These are phyloP conservation scores for Phytophthora fragariaefolia DNA, from an alignment of 352 stramenopile species.

Conservation along the genomic window DNA sequence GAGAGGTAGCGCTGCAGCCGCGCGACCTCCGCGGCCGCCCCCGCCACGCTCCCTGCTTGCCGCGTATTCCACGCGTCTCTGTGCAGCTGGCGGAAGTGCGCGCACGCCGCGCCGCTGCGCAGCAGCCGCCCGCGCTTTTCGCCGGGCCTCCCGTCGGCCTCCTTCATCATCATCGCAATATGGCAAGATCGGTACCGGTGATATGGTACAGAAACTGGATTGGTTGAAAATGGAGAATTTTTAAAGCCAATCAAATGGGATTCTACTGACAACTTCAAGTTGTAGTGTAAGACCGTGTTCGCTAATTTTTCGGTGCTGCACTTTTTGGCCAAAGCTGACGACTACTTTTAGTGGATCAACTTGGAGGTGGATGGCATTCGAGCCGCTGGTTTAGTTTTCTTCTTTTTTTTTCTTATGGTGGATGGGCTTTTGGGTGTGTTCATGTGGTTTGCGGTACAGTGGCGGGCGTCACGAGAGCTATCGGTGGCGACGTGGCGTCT, in stretches of 20 bases:
- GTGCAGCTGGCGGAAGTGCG: constrained; percentile 21
- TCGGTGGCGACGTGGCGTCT: constrained; percentile 22
- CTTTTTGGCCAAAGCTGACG: too few species aligned
- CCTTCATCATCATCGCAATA: background rate
- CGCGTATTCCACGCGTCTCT: constrained; percentile 13
- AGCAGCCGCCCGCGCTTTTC: constrained; percentile 28
- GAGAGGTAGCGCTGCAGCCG: constrained; percentile 29
- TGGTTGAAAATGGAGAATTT: too few species aligned
- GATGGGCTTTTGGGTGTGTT: background rate
- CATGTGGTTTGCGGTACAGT: constrained; percentile 22
- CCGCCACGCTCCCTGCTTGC: background rate
- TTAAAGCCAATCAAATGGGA: too few species aligned
- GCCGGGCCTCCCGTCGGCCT: background rate
- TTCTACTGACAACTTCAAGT: too few species aligned
- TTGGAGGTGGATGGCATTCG: background rate
- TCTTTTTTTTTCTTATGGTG: background rate
- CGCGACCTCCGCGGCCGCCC: constrained; percentile 3
- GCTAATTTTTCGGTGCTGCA: too few species aligned
- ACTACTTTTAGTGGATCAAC: too few species aligned
- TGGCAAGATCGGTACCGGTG: background rate
- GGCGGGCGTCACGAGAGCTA: constrained; percentile 30
- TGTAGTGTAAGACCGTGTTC: too few species aligned
- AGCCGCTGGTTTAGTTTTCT: background rate
- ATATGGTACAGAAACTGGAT: background rate
- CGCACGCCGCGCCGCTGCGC: constrained; percentile 24